These are phyloP conservation scores for Zasmidium angulare DNA, from an alignment of 2,329 filamentous ascomycete species.

Conservation along the genomic window DNA sequence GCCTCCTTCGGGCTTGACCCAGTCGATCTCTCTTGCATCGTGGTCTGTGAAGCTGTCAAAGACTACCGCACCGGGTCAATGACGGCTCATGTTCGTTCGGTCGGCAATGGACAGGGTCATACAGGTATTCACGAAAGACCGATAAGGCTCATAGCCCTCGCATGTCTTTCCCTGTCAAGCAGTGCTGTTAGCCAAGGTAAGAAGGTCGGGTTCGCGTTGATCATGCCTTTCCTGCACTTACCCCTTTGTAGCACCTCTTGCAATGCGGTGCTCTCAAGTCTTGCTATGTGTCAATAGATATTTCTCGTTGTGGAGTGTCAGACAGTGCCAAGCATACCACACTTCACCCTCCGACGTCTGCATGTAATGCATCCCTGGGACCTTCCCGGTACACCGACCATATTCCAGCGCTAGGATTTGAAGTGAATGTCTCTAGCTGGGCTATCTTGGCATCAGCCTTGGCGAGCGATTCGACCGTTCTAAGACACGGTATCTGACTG, in stretches of 20 bases:
- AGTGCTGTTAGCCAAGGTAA: neutral
- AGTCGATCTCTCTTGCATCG: neutral
- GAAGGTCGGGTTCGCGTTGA: neutral
- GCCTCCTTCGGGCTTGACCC: neutral
- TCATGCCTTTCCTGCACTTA: neutral
- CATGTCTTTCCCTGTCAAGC: neutral
- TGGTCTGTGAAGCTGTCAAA: neutral
- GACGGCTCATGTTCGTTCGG: neutral
- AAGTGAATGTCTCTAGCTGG: neutral
- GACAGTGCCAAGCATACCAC: neutral
- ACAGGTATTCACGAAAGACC: neutral
- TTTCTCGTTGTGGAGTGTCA: neutral
- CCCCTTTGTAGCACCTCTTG: neutral
- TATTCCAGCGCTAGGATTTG: neutral
- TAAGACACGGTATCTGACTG: neutral
- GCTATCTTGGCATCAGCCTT: neutral
- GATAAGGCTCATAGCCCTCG: neutral
- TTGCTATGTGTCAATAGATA: neutral
- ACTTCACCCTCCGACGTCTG: neutral
- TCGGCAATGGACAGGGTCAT: neutral
- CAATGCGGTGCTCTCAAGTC: neutral
- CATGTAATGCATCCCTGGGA: neutral
- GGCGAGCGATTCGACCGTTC: neutral
- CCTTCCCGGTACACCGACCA: neutral
- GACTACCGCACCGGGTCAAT: neutral